Conservation (phyloP, 2,329 filamentous ascomycete species). For the Nannizziopsis barbatae region DNA sequence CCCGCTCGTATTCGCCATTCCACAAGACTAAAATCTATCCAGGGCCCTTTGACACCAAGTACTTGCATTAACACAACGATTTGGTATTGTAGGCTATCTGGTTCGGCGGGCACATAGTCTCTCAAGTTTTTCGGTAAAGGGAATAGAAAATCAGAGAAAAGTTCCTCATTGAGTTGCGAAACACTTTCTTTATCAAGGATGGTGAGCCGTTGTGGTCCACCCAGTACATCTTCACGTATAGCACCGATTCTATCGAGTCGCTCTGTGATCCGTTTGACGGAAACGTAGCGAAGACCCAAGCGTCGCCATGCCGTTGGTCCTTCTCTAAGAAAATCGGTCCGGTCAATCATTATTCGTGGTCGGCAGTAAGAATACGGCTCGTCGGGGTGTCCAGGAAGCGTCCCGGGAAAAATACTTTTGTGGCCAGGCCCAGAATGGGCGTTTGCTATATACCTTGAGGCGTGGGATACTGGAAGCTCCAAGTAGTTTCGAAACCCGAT, state of each 20-base stretch:
- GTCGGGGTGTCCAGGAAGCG: constrained; percentile 16
- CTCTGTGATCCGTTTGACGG: constrained; percentile 24
- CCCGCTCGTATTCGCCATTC: constrained; percentile 39
- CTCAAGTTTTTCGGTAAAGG: constrained; percentile 26
- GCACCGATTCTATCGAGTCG: constrained; percentile 27
- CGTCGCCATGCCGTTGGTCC: constrained; percentile 33
- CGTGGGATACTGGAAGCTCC: constrained; percentile 33
- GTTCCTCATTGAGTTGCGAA: constrained; percentile 24
- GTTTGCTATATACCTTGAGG: not conserved
- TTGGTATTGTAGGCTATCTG: constrained; percentile 34
- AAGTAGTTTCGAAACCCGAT: constrained; percentile 39
- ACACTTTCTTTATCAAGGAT: constrained; percentile 28
- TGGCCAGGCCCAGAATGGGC: not conserved
- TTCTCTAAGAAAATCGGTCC: constrained; percentile 28
- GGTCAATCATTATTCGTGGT: constrained; percentile 27
- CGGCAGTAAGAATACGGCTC: constrained; percentile 29
- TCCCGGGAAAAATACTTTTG: constrained; percentile 17
- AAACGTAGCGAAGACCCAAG: constrained; percentile 33
- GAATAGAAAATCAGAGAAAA: constrained; percentile 32
- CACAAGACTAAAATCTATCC: constrained; percentile 38
- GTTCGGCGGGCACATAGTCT: constrained; percentile 14
- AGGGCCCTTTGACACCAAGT: constrained; percentile 34
- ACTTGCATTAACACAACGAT: constrained; percentile 36
- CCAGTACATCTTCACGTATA: constrained; percentile 28
- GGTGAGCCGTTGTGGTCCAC: constrained; percentile 23